Evolutionary conservation across 164 flowering plant genomes (phyloP), one percentile per base, ranked within the genome.

Genomic region (Buxus sempervirens): DNA sequence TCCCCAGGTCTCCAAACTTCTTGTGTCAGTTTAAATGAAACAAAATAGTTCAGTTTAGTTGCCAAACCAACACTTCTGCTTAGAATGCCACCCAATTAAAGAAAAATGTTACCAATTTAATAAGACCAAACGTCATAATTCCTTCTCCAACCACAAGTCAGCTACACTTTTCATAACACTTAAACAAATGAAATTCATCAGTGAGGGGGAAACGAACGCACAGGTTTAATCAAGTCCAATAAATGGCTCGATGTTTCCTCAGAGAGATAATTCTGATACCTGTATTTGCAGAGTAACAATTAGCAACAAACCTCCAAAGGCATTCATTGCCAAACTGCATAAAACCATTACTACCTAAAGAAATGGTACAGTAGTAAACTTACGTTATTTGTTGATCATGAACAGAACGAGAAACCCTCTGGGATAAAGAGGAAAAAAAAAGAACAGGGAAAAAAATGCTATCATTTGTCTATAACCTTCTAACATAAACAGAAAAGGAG

Each of bases 181-280:
- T n/a, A 7, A 32, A 32, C 22, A 28, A 7, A 49, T 60, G 32
- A 58, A 15, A 58, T 28, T 59, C 16, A 26, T 45, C 54, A 28
- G 68, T 26, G 26, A 60, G 19, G n/a, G 63, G 63, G 68, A 51
- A 64, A 24, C 63, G 56, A 75, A 75, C 88, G 23, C 81, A 93
- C 97, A 58, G 98, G 98, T 73, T 60, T 85, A 63, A 94, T 78
- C 62, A 79, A 69, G 26, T 88, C 86, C 65, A 94, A 81, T 63
- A 91, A 73, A 25, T 48, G 63, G 41, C 70, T 72, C 60, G 98
- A 82, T 58, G 90, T 74, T 75, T 90, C 85, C 71, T 88, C 81
- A 23, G 87, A 79, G 58, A 91, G 65, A 77, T 91, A 94, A 79
- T 94, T 90, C 79, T 94, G 98, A 75, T 91, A 94, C 75, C 98